Base-by-base conservation (phyloP, 176 grass and related monocot species). In the Dendrocalamus sinicus region DNA sequence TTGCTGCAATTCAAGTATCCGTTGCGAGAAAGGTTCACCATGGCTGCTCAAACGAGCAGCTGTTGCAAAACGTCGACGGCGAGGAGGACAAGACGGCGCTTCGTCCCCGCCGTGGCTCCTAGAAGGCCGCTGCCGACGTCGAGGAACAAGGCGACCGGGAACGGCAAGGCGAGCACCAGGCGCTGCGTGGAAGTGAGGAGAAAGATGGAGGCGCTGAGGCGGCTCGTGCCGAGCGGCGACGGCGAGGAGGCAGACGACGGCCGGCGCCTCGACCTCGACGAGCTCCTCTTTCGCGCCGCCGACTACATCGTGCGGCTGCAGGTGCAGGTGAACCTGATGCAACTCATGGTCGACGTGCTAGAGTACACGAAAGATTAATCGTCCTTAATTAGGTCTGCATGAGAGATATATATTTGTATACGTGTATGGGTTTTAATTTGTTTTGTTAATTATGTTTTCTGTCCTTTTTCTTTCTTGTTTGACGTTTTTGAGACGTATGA, bases 281-380 rank as follows among this genome's bases (percentile, higher is more conserved):
- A 76, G 69, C 81, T 91, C 61, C 81, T 91, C 41, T 63, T 91
- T 61, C 81, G 48, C 17, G 85, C 85, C 43, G 75, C 81, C n/a
- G 80, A 78, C 4, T 87, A 87, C 89, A 91, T 91, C 75, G n/a
- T 72, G 43, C 69, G 75, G 89, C 69, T 91, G 85, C 81, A 84
- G 80, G 70, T 70, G 52, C 89, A 84, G 85, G 80, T 91, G 61
- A 51, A 67, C 32, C 69, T 73, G 61, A 91, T 91, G 89, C 89
- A 87, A 69, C 52, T 87, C 85, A 80, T 91, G 85, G 85, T 87
- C 43, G 85, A 84, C 89, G 75, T 70, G 69, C 75, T 90, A 15
- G 89, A 90, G 67, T 28, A 78, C n/a, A 30, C 58, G 0, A 17
- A 43, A 20, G 67, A 87, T 70, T 73, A 23, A 59, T 55, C 32